Base-by-base conservation (phyloP, 208 protist species). In the Trichomonas tenax region DNA sequence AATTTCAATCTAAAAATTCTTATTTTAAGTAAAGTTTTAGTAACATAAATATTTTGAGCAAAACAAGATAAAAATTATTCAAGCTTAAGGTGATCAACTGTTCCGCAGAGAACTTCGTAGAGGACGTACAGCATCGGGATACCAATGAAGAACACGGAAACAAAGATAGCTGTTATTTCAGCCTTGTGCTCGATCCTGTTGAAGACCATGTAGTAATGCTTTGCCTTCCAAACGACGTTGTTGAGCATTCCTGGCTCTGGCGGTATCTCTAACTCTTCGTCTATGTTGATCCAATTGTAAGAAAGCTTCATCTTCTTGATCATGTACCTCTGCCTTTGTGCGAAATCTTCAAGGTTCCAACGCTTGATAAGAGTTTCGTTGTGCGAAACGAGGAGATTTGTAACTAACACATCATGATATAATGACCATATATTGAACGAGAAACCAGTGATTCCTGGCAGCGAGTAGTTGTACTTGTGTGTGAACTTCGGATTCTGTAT, bases 401-500 rank as follows among this genome's bases (percentile, higher is more conserved):
- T 93, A 51, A 93, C 41, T 38, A 26, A 41, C 10, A 93, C 15
- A 44, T 48, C 40, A 93, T 44, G 44, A 34, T 93, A 26, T 34
- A 38, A 23, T 38, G 86, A 34, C 44, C 44, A 48, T 8, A 93
- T 10, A 6, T 93, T 38, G 36, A 93, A 93, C 15, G 40, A 41
- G n/a, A 93, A 48, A 8, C 86, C 86, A 11, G 86, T 51, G 0
- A 93, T 93, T 51, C 40, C 40, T 34, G 44, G 44, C 2, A 44
- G 41, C 2, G 17, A 38, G 45, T 93, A 93, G 26, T 93, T 48
- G 58, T 72, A 72, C 2, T 72, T 96, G 96, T 89, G 96, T 96
- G 96, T 97, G 97, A 1, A 58, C 97, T 72, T 72, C 3, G 97
- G 97, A 86, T 97, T 97, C 4, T 34, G 44, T 36, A 97, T 96